Percentiles rank a stretch among this genome's conserved stretches.
phyloP scores from a whole-genome alignment of 2,329 filamentous ascomycete species.

The Colletotrichum theobromicola region DNA sequence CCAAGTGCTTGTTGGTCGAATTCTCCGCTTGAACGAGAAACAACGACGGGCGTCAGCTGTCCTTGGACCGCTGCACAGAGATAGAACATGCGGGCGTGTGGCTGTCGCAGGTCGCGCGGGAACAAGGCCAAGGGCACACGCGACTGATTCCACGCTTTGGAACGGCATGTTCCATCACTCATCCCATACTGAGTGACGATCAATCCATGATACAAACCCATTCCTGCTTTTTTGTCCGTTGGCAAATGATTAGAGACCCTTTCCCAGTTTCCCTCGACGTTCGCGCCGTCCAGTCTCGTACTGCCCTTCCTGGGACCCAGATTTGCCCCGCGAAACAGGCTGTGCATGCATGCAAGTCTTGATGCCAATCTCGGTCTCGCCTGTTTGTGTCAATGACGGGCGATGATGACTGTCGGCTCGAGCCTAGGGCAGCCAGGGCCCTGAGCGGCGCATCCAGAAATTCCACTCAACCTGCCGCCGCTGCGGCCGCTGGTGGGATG shows the following conservation, averaged over 20 bases:
- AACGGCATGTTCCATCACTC: neutral
- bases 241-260: neutral
- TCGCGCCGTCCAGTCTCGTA: neutral
- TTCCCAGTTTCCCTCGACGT: neutral
- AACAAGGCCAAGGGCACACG: neutral
- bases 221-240: neutral
- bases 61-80: neutral
- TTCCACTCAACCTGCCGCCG: neutral
- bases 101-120: neutral
- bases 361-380: slow-evolving; percentile 7
- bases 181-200: neutral
- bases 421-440: neutral
- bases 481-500: neutral
- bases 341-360: slow-evolving; percentile 12
- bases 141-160: neutral
- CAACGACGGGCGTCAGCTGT: neutral
- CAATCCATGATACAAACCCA: neutral
- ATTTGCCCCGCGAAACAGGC: slow-evolving; percentile 17
- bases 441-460: neutral
- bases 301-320: neutral
- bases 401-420: neutral
- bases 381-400: neutral
- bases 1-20: neutral
- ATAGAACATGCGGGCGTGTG: neutral
- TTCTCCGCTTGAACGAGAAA: neutral